Evolutionary conservation across 495 filamentous ascomycete species (phyloP).

Genomic region (Lichenothelia convexa): DNA sequence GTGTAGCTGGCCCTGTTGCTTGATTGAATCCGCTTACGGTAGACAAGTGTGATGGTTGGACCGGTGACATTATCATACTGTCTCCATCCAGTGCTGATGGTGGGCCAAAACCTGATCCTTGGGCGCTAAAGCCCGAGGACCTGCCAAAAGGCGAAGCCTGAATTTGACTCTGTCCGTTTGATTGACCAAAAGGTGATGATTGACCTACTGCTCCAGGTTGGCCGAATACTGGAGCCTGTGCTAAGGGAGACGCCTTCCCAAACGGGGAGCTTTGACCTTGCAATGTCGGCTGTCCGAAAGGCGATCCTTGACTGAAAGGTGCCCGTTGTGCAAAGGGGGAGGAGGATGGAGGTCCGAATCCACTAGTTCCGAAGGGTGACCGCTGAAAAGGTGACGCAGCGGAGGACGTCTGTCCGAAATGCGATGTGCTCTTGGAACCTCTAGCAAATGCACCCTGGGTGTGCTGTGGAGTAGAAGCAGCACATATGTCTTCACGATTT

Average conservation of each 20-base stretch:
- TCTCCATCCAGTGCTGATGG: slow-evolving; percentile 7
- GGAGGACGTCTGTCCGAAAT: no score
- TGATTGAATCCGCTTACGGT: background rate
- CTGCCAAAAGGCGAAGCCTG: slow-evolving; percentile 9
- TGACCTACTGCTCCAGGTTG: slow-evolving; percentile 10
- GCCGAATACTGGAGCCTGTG: slow-evolving; percentile 11
- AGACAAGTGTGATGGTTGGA: slow-evolving; percentile 1
- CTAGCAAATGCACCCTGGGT: no score
- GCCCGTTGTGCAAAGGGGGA: slow-evolving; percentile 16
- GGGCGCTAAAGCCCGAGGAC: slow-evolving; percentile 1
- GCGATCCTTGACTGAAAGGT: no score
- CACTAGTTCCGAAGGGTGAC: background rate
- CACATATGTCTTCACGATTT: slow-evolving; percentile 57
- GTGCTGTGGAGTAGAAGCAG: slow-evolving; percentile 19
- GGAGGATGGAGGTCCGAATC: background rate
- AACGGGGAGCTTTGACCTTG: slow-evolving; percentile 4
- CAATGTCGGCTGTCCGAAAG: slow-evolving; percentile 1
- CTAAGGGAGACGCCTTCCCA: slow-evolving; percentile 6
- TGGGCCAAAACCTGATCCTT: slow-evolving; percentile 9
- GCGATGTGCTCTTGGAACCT: no score
- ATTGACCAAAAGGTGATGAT: slow-evolving; percentile 6
- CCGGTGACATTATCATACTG: no score
- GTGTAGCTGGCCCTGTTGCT: slow-evolving; percentile 1
- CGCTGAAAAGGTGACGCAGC: background rate
- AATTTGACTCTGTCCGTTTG: no score